Conservation (phyloP, 345 rosid species). For the Lepidium aucheri region DNA sequence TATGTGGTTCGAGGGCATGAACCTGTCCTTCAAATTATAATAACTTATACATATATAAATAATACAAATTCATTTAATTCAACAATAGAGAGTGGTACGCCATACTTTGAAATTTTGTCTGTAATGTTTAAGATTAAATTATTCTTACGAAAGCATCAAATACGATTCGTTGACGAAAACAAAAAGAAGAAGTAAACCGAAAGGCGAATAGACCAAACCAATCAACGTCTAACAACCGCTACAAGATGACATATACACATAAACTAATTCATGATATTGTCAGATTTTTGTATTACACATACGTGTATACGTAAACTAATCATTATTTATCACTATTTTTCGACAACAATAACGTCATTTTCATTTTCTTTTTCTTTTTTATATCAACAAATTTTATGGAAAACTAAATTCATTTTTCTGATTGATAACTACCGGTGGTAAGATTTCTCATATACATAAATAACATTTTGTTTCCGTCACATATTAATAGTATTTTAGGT, state of each 20-base stretch:
- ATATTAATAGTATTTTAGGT: neutral
- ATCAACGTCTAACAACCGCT: conserved; percentile 12
- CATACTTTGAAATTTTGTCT: neutral
- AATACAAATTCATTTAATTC: neutral
- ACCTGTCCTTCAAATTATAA: conserved; percentile 1
- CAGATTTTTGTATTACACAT: conserved; percentile 8
- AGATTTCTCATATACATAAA: too few species aligned
- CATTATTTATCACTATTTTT: neutral
- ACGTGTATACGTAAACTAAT: conserved; percentile 3
- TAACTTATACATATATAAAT: too few species aligned
- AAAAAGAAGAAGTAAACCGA: neutral
- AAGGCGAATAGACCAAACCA: neutral
- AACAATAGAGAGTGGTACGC: conserved; percentile 12
- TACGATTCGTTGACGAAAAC: neutral
- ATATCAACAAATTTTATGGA: too few species aligned
- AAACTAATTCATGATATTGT: conserved; percentile 4
- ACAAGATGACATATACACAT: conserved; percentile 1
- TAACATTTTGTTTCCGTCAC: too few species aligned
- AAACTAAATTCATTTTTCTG: neutral
- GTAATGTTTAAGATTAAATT: neutral
- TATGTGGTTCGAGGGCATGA: conserved; percentile 5
- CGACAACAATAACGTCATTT: conserved; percentile 3
- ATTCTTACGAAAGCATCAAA: neutral
- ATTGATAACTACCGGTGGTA: neutral
- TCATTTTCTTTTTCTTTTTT: too few species aligned